Evolutionary conservation across 2,329 filamentous ascomycete species (phyloP), one percentile per base, ranked within the genome.

Genomic region (Talaromyces funiculosus): DNA sequence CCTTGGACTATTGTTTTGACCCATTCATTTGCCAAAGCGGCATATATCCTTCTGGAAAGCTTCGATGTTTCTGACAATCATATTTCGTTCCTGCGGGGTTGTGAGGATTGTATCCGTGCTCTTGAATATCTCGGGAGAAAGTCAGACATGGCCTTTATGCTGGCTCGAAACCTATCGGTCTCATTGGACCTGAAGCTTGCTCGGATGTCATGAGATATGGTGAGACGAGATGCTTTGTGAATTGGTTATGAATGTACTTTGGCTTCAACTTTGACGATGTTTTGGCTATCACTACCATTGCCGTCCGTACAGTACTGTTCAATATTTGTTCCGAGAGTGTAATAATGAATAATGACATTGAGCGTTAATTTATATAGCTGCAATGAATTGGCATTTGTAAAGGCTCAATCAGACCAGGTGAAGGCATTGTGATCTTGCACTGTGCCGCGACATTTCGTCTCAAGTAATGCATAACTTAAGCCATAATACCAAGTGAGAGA

Each of bases 1-100:
- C 84, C 84, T 2, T 86, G 83, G 83, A 84, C 82, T 1, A 78
- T 80, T 40, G 78, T 85, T 2, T 69, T 85, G 29, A 79, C 84
- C 45, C 74, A 81, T 26, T 78, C 78, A 0, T 85, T 85, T 61
- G 76, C 79, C 24, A 81, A 78, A 65, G 79, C 81, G 0, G 78
- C 71, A 9, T 70, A 71, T 18, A 67, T 77, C 3, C 66, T 76
- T 16, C 69, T 84, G 4, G 72, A 77, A 33, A 45, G 22, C 18
- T 7, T 49, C 31, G 43, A 40, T 61, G n/a, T 20, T 38, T 2
- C 22, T 2, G 29, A 37, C 6, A 12, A 12, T n/a, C 33, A 22
- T 12, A 33, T 20, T n/a, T 35, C 54, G 10, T 57, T 57, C 38
- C 43, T 26, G n/a, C 20, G 16, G 0, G 73, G 76, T 22, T 80